These are phyloP conservation scores for Heliocybe sulcata DNA, from an alignment of 1,284 basidiomycete genomes.

Conservation along the genomic window DNA sequence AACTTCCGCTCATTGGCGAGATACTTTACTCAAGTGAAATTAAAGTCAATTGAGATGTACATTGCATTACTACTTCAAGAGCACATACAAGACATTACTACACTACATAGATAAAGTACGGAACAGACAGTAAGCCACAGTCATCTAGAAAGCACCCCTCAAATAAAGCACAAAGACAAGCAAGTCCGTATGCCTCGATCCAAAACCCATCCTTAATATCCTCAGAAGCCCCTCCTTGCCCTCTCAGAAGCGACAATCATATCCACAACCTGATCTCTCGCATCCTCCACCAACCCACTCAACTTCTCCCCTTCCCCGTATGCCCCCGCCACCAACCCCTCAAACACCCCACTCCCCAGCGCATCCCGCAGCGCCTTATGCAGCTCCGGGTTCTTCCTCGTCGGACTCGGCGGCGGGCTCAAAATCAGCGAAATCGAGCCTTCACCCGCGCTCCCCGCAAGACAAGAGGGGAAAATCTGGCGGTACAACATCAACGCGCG, in stretches of 20 bases:
- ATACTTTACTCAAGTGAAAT: too few species aligned
- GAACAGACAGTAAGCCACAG: too few species aligned
- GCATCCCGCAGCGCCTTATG: conserved; percentile 37
- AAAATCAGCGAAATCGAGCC: conserved; percentile 32
- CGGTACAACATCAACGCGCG: conserved; percentile 49
- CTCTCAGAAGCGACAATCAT: conserved; percentile 1
- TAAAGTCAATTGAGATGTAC: too few species aligned
- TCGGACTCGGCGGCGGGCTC: conserved; percentile 53
- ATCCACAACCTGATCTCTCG: not conserved
- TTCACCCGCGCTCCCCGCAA: conserved; percentile 17
- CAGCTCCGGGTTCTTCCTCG: conserved; percentile 29
- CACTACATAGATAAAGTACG: too few species aligned
- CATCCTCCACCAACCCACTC: not conserved
- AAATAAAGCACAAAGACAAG: not conserved
- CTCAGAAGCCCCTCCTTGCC: not conserved
- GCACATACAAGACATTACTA: too few species aligned
- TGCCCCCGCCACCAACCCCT: conserved; percentile 18
- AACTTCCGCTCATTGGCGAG: too few species aligned
- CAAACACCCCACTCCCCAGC: conserved; percentile 56
- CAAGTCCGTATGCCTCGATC: not conserved
- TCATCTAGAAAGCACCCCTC: too few species aligned
- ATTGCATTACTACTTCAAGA: too few species aligned
- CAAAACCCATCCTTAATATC: not conserved
- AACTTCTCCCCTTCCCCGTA: conserved; percentile 11
- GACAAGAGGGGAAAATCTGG: conserved; percentile 44